Conservation (phyloP, 306 rosid genomes). For the Hylodesmum podocarpum region DNA sequence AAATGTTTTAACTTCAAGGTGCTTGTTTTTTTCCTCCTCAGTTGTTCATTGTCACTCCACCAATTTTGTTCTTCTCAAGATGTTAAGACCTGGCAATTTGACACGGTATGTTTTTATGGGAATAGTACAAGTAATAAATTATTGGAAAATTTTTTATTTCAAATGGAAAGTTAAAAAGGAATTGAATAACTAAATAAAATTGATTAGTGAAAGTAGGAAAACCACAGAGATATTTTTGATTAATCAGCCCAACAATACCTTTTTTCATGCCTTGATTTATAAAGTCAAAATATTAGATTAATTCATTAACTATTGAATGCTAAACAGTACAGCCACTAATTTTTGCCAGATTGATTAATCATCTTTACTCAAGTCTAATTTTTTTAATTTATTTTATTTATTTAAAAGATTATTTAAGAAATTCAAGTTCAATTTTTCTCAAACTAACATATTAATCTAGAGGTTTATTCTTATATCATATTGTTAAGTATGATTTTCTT, state of each 20-base stretch:
- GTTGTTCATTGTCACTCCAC: slow-evolving; percentile 23
- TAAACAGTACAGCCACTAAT: too few relatives aligned
- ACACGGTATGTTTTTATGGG: slow-evolving; percentile 4
- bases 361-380: too few relatives aligned
- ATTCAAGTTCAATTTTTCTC: too few relatives aligned
- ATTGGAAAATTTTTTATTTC: not conserved
- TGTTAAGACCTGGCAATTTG: slow-evolving; percentile 23
- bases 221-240: not conserved
- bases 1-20: slow-evolving; percentile 33
- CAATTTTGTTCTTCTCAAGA: slow-evolving; percentile 17
- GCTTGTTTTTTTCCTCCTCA: slow-evolving; percentile 28
- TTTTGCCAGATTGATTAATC: too few relatives aligned
- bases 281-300: not conserved
- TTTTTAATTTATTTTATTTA: too few relatives aligned
- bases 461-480: not conserved
- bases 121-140: not conserved
- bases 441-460: too few relatives aligned
- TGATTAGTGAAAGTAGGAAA: not conserved
- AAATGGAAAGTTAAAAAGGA: not conserved
- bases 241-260: not conserved
- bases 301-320: not conserved
- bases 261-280: not conserved
- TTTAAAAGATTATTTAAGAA: too few relatives aligned
- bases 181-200: not conserved
- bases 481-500: not conserved